These are phyloP conservation scores for Monosporozyma solicola DNA, from an alignment of 805 yeast species.

Conservation along the genomic window DNA sequence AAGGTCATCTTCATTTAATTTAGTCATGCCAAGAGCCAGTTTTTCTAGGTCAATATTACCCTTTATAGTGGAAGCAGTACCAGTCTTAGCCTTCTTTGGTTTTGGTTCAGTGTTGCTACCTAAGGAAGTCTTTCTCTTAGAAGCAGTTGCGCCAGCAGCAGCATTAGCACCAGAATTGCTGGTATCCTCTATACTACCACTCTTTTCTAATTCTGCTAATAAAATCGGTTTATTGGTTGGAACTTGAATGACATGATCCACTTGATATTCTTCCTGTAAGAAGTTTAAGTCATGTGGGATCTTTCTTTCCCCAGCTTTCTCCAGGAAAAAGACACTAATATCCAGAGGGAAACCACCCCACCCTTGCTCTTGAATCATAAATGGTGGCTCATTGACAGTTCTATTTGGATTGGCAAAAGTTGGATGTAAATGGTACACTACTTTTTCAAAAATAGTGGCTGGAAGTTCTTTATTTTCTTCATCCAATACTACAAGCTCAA, in stretches of 20 bases:
- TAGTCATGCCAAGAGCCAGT: slow-evolving; percentile 81
- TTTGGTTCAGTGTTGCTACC: slow-evolving; percentile 30
- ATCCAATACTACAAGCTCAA: slow-evolving; percentile 67
- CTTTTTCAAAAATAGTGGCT: slow-evolving; percentile 87
- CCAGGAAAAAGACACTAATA: slow-evolving; percentile 68
- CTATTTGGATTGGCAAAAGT: slow-evolving; percentile 88
- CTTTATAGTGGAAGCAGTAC: slow-evolving; percentile 40
- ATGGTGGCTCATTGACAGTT: slow-evolving; percentile 73
- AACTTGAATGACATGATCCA: slow-evolving; percentile 68
- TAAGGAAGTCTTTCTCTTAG: slow-evolving; percentile 18
- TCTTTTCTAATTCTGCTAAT: slow-evolving; percentile 62
- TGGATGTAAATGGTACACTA: slow-evolving; percentile 89
- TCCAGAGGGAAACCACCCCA: slow-evolving; percentile 98
- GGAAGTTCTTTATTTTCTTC: slow-evolving; percentile 75
- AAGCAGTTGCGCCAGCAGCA: slow-evolving; percentile 13
- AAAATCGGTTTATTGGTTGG: slow-evolving; percentile 71
- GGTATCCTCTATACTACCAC: slow-evolving; percentile 68
- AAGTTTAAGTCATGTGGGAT: slow-evolving; percentile 87
- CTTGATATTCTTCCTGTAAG: slow-evolving; percentile 61
- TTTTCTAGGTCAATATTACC: slow-evolving; percentile 82
- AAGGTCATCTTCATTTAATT: slow-evolving; percentile 83
- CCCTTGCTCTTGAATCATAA: slow-evolving; percentile 83
- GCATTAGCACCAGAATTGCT: slow-evolving; percentile 3
- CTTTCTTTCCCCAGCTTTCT: slow-evolving; percentile 83
- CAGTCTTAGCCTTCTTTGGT: slow-evolving; percentile 43